Evolutionary conservation across 352 stramenopile genomes (phyloP), one percentile per base, ranked within the genome.

Genomic region (Plasmopara viticola): DNA sequence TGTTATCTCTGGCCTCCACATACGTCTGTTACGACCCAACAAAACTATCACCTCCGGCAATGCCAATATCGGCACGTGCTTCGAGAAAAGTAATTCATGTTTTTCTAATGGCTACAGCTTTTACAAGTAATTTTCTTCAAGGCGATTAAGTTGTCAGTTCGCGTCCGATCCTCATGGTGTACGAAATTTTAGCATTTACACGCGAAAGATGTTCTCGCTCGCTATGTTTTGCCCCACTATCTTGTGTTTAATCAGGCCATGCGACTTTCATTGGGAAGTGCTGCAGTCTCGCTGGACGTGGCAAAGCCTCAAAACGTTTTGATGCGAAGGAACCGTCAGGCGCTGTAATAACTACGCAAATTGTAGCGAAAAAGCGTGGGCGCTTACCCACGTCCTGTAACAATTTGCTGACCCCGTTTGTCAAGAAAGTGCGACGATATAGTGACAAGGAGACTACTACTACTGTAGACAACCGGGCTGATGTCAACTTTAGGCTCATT

Each of bases 351-450:
- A 25, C 52, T 5, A 54, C 44, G 7, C 53, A 60, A 28, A 64
- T 49, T 28, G 41, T 41, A 25, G 34, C 42, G 4, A 71, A 66
- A 31, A 69, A 68, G 46, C 62, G 62, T 40, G 53, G 35, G 9
- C 51, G 47, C 13, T 52, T 53, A 4, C 45, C n/a, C 40, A 38
- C 49, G 43, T 60, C 44, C 4, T 48, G 9, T 20, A 71, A 33
- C 18, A 51, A 2, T 37, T 38, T 68, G 31, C 61, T 54, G 9
- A 71, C 62, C 12, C 62, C 62, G 30, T 50, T 68, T 28, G 50
- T 71, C 28, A 71, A 71, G 42, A 68, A 68, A 40, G 47, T 43
- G 8, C 63, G 63, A 28, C 34, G 33, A 2, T 51, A 65, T 33
- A 35, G 31, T 12, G 47, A 2, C 18, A 62, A 57, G 13, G 60